Evolutionary conservation across 106 monocot genomes (phyloP).

Genomic region (Iris macrosiphon): DNA sequence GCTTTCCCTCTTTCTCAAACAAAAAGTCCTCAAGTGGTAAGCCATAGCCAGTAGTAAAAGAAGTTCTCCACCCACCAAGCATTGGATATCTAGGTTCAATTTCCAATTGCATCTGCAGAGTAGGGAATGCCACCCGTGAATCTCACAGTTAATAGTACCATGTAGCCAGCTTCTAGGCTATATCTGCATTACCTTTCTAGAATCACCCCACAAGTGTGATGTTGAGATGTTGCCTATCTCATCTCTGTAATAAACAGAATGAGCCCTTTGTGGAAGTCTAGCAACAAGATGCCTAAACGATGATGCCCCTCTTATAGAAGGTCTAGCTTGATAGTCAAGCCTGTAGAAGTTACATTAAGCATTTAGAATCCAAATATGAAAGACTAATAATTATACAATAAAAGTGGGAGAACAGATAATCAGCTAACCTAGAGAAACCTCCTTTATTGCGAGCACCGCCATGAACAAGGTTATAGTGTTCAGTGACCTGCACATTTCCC

Average conservation of each 20-base stretch:
- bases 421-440: conserved; percentile 77
- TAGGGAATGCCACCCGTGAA: background rate
- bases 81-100: conserved; percentile 95
- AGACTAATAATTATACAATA: background rate
- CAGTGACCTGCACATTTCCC: conserved; percentile 90
- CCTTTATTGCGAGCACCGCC: conserved; percentile 80
- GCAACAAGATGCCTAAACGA: conserved; percentile 74
- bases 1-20: conserved; percentile 62
- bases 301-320: conserved; percentile 45
- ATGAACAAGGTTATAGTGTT: conserved; percentile 85
- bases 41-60: conserved; percentile 89
- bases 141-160: background rate
- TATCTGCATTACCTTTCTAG: conserved; percentile 42
- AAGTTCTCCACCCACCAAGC: conserved; percentile 96
- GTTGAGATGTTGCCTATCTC: conserved; percentile 98
- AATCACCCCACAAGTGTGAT: conserved; percentile 80
- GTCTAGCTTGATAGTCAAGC: conserved; percentile 83
- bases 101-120: conserved; percentile 73
- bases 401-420: background rate
- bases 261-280: conserved; percentile 82
- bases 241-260: conserved; percentile 98
- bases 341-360: conserved; percentile 28
- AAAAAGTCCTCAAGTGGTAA: conserved; percentile 84
- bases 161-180: background rate
- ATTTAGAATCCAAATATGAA: too few relatives aligned